Evolutionary conservation across 345 rosid species (phyloP).

Genomic region (Turnera subulata): DNA sequence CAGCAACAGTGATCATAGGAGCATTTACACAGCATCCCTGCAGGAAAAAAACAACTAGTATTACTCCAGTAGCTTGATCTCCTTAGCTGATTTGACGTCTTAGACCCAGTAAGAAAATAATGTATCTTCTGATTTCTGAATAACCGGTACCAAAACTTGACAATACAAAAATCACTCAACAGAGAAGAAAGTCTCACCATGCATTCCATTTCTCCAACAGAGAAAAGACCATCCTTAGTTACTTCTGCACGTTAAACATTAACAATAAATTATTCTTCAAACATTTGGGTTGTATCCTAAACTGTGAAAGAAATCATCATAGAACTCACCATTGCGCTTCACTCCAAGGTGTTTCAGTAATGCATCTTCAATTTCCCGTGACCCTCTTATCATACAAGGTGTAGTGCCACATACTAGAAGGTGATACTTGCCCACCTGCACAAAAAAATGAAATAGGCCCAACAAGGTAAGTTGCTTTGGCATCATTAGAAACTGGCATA

Average conservation of each 20-base stretch:
- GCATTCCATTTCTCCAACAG: slow-evolving; percentile 99
- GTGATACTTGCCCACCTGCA: slow-evolving; percentile 95
- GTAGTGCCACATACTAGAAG: slow-evolving; percentile 98
- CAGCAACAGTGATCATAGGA: slow-evolving; percentile 97
- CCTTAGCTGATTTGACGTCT: too few relatives aligned
- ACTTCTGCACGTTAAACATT: slow-evolving; percentile 54
- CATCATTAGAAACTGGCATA: slow-evolving; percentile 2
- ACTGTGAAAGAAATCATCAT: slow-evolving; percentile 11
- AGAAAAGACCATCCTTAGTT: slow-evolving; percentile 96
- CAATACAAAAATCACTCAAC: neutral
- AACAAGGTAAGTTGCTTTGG: slow-evolving; percentile 7
- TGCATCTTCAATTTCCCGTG: slow-evolving; percentile 83
- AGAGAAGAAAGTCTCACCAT: slow-evolving; percentile 51
- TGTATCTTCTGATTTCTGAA: too few relatives aligned
- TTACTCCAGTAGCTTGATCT: too few relatives aligned
- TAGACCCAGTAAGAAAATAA: too few relatives aligned
- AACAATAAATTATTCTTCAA: slow-evolving; percentile 10
- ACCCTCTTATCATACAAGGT: slow-evolving; percentile 97
- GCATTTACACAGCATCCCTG: slow-evolving; percentile 99
- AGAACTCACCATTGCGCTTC: slow-evolving; percentile 75
- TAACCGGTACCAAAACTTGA: neutral
- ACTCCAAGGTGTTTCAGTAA: slow-evolving; percentile 91
- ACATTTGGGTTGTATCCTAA: too few relatives aligned
- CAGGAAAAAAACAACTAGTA: slow-evolving; percentile 19
- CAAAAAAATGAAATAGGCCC: slow-evolving; percentile 16